These are phyloP conservation scores for Clarireedia homoeocarpa DNA, from an alignment of 2,329 filamentous ascomycete genomes.

Conservation along the genomic window DNA sequence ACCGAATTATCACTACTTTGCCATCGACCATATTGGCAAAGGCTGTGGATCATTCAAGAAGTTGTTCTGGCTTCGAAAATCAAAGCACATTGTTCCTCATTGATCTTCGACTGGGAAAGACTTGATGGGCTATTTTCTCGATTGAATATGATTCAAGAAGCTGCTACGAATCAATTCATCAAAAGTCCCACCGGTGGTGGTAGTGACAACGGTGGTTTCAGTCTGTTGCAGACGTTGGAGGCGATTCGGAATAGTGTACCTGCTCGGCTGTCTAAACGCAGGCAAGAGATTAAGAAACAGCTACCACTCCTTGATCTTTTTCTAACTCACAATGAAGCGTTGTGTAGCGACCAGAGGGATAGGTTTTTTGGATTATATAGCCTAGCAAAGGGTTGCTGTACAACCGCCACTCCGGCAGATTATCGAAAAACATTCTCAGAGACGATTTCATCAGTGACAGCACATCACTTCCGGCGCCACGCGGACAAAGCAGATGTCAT, in stretches of 20 bases:
- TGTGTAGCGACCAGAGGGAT: conserved; percentile 8
- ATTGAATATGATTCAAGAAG: neutral
- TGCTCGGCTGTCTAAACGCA: neutral
- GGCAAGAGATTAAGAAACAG: conserved; percentile 1
- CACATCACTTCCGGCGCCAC: conserved; percentile 3
- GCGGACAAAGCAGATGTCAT: conserved; percentile 5
- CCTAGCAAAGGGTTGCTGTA: conserved; percentile 6
- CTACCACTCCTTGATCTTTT: conserved; percentile 6
- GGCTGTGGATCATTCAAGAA: conserved; percentile 7
- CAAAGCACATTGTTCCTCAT: conserved; percentile 5
- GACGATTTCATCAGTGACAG: conserved; percentile 1
- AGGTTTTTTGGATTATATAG: conserved; percentile 7
- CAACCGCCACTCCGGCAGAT: conserved; percentile 3
- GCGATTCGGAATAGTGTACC: conserved; percentile 3
- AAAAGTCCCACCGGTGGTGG: neutral
- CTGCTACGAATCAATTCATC: neutral
- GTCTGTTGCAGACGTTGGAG: conserved; percentile 2
- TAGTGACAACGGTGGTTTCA: neutral
- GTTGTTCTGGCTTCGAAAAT: conserved; percentile 8
- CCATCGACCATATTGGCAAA: conserved; percentile 6
- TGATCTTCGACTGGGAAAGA: conserved; percentile 4
- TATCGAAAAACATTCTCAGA: conserved; percentile 6
- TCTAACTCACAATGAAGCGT: conserved; percentile 6
- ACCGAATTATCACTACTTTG: conserved; percentile 1
- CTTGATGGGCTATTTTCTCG: conserved; percentile 3